Evolutionary conservation across 768 basidiomycete species (phyloP), one percentile per base, ranked within the genome.

Genomic region (Leccinum arenicola): DNA sequence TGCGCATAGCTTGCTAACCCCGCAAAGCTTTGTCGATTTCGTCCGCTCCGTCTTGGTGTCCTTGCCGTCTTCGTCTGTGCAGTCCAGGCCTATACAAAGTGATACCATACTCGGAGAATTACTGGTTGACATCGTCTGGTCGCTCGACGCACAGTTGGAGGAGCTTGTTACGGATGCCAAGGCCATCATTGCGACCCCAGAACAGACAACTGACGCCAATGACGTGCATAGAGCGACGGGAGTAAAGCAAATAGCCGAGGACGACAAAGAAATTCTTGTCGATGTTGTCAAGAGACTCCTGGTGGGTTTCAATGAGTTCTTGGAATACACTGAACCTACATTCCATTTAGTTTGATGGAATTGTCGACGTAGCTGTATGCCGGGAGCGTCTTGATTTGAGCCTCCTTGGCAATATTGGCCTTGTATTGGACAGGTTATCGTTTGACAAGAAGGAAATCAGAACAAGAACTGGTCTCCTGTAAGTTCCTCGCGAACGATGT

Each of bases 391-490:
- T 95, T 36, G 93, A 95, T 61, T 73, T 85, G 35, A 71, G 79
- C 2, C 73, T 92, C 23, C 74, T 92, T 25, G 81, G 84, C 12
- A 79, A 76, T 33, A 84, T 84, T 14, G 86, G 87, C 2, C 79
- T 94, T 23, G 84, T 93, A 60, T 74, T 75, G n/a, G 89, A 92
- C 70, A 85, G 86, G 68, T 68, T 69, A 15, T 71, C 80, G 1
- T 82, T 89, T 64, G 87, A 88, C 65, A 89, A 87, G 78, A 92
- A 89, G 70, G 90, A 92, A 68, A 85, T 93, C 45, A 79, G 91
- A 64, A 88, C 84, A 29, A 80, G 91, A 58, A 94, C 92, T 3
- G 87, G 85, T 15, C 76, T 93, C 53, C 91, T 92, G 91, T 93
- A 72, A 74, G 91, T 82, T 9, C 21, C 10, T 23, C 33, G 21